These are phyloP conservation scores for Aureobasidium pullulans DNA, from an alignment of 2,329 filamentous ascomycete species.

Conservation along the genomic window DNA sequence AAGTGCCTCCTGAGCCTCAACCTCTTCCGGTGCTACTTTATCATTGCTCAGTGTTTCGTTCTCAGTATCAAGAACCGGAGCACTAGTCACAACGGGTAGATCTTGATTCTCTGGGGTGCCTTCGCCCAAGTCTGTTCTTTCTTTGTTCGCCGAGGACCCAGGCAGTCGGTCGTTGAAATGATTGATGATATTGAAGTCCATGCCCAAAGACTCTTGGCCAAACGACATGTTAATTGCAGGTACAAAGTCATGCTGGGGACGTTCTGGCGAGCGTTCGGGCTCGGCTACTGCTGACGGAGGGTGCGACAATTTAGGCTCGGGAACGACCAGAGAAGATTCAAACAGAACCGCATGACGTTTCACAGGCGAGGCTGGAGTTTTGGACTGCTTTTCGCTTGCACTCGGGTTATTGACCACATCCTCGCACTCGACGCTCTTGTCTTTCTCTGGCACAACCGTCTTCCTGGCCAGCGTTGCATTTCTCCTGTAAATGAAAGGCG, in stretches of 20 bases:
- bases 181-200: conserved; percentile 19
- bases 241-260: background rate
- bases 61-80: background rate
- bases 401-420: background rate
- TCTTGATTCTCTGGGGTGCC: background rate
- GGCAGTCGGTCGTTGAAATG: conserved; percentile 9
- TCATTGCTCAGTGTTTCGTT: background rate
- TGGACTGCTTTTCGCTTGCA: background rate
- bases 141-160: background rate
- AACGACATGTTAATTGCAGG: conserved; percentile 21
- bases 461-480: background rate
- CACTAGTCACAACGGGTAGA: background rate
- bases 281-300: background rate
- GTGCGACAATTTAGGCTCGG: background rate
- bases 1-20: background rate
- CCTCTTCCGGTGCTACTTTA: background rate
- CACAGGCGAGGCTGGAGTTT: background rate
- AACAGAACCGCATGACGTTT: background rate
- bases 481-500: conserved; percentile 10
- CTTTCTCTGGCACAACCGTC: background rate
- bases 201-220: conserved; percentile 16
- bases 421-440: background rate
- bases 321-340: background rate
- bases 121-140: background rate
- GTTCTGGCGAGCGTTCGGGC: background rate